These are phyloP conservation scores for Coelastrella sp. DNA, from an alignment of 139 green algal genomes.

Conservation along the genomic window DNA sequence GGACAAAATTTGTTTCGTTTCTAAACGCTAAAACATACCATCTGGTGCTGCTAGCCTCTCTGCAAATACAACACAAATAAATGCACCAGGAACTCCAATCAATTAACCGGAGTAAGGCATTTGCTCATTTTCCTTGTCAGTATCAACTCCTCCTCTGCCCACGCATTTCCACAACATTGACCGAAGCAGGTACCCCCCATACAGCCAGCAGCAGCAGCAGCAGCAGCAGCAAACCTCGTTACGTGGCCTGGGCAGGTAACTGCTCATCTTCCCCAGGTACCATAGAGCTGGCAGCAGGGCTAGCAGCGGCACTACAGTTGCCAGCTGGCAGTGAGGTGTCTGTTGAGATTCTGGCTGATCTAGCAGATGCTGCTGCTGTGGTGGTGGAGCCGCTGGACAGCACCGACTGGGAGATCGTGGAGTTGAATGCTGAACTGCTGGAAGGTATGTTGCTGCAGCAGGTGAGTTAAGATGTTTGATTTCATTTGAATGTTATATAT, in stretches of 20 bases:
- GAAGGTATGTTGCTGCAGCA: slow-evolving; percentile 83
- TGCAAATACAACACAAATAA: too few relatives aligned
- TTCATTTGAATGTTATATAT: not conserved
- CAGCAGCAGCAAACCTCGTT: not conserved
- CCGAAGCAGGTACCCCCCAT: not conserved
- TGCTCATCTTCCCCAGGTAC: not conserved
- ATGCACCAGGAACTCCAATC: too few relatives aligned
- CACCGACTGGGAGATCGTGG: slow-evolving; percentile 90
- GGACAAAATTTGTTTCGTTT: not conserved
- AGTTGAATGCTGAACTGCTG: slow-evolving; percentile 81
- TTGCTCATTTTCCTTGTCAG: not conserved
- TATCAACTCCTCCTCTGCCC: not conserved
- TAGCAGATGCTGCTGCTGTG: slow-evolving; percentile 49
- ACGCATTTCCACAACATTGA: not conserved
- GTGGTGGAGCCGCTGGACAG: slow-evolving; percentile 48
- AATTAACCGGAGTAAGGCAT: not conserved
- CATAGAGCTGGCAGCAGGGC: slow-evolving; percentile 43
- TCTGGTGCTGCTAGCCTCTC: too few relatives aligned
- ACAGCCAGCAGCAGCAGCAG: not conserved
- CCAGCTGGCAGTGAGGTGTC: slow-evolving; percentile 15
- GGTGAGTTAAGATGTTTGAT: slow-evolving; percentile 20
- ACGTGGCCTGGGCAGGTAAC: slow-evolving; percentile 1
- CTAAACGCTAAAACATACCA: too few relatives aligned
- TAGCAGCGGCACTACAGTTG: slow-evolving; percentile 37
- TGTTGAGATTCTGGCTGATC: slow-evolving; percentile 4